Percentiles rank a stretch among this genome's conserved stretches.
Conservation (phyloP, 2,329 filamentous ascomycete species). For the Aspergillus chevalieri region DNA sequence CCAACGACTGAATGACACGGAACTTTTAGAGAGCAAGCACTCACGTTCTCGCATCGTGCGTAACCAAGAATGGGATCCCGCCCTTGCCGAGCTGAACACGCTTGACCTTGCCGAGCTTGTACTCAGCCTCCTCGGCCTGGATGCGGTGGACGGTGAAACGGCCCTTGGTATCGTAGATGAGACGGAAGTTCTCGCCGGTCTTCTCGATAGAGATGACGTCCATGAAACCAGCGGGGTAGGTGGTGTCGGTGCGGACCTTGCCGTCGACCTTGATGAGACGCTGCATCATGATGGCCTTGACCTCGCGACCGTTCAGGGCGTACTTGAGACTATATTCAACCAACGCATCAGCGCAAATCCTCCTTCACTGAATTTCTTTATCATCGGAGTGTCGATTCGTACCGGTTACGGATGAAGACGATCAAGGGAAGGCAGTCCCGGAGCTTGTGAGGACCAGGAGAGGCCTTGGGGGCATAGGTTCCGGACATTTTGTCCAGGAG, state of each 20-base stretch:
- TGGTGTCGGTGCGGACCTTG: slow-evolving; percentile 98
- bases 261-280: slow-evolving; percentile 98
- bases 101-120: slow-evolving; percentile 99
- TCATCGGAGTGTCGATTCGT: slow-evolving; percentile 16
- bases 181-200: slow-evolving; percentile 99
- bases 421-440: slow-evolving; percentile 98
- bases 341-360: slow-evolving; percentile 8
- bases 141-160: slow-evolving; percentile 99
- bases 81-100: slow-evolving; percentile 98
- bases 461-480: slow-evolving; percentile 65
- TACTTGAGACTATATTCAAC: slow-evolving; percentile 82
- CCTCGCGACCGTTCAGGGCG: slow-evolving; percentile 97
- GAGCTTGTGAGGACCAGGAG: slow-evolving; percentile 94
- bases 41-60: slow-evolving; percentile 99
- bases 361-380: neutral
- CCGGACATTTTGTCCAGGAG: slow-evolving; percentile 99
- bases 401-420: slow-evolving; percentile 85
- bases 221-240: slow-evolving; percentile 98
- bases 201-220: slow-evolving; percentile 99
- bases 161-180: slow-evolving; percentile 99
- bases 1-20: slow-evolving; percentile 99
- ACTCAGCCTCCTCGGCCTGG: slow-evolving; percentile 96
- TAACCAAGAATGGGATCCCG: slow-evolving; percentile 99
- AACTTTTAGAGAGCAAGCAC: slow-evolving; percentile 57
- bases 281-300: slow-evolving; percentile 97